Conservation (phyloP, 2,329 filamentous ascomycete species). For the Xylariales sp. region DNA sequence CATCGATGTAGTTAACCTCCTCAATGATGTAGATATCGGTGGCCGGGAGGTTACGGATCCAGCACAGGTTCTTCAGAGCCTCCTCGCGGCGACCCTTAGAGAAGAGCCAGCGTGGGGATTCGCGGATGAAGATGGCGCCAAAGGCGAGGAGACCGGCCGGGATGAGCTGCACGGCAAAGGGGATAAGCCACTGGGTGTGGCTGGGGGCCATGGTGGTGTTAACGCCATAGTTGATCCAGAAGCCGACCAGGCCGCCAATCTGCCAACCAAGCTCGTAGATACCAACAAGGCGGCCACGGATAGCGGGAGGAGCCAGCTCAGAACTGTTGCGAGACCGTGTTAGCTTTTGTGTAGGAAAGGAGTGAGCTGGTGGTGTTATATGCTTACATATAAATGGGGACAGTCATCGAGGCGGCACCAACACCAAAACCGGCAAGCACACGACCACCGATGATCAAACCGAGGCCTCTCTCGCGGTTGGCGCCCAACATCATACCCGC, state of each 20-base stretch:
- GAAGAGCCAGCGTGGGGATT: slow-evolving; percentile 69
- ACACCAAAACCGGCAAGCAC: slow-evolving; percentile 62
- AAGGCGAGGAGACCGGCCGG: slow-evolving; percentile 59
- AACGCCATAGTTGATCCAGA: slow-evolving; percentile 64
- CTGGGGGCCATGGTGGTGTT: slow-evolving; percentile 41
- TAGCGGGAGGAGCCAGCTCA: slow-evolving; percentile 56
- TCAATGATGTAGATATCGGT: slow-evolving; percentile 66
- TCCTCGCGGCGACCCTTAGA: slow-evolving; percentile 55
- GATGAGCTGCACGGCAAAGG: slow-evolving; percentile 63
- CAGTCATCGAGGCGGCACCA: slow-evolving; percentile 54
- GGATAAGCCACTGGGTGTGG: slow-evolving; percentile 58
- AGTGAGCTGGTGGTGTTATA: not conserved
- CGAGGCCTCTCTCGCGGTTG: slow-evolving; percentile 57
- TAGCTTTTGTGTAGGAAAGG: not conserved
- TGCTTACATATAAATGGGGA: not conserved
- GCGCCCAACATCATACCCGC: slow-evolving; percentile 70
- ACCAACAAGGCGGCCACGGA: slow-evolving; percentile 61
- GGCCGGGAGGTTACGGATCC: slow-evolving; percentile 55
- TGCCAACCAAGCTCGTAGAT: slow-evolving; percentile 66
- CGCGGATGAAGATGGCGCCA: slow-evolving; percentile 55
- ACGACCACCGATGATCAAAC: slow-evolving; percentile 56
- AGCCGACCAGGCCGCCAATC: slow-evolving; percentile 58
- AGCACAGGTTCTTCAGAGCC: slow-evolving; percentile 55
- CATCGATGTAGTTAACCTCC: slow-evolving; percentile 67
- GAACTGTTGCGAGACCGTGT: slow-evolving; percentile 38